Percentiles rank a stretch among this genome's conserved stretches.
These are phyloP conservation scores for Thalassiosira livingstoniorum DNA, from an alignment of 352 stramenopile genomes.

Conservation along the genomic window DNA sequence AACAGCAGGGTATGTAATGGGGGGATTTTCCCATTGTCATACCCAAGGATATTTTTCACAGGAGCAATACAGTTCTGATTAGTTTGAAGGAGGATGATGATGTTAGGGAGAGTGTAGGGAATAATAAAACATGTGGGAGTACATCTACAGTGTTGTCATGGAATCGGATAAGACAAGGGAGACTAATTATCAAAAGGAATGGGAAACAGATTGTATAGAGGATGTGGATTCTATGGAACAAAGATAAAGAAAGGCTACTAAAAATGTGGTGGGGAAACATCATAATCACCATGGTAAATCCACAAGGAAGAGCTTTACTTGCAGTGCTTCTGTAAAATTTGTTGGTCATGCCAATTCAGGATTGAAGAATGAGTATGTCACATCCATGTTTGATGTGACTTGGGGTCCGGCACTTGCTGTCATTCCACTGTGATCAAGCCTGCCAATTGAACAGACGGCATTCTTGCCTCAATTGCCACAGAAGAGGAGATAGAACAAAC, in stretches of 20 bases:
- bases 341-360: conserved; percentile 82
- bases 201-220: conserved; percentile 86
- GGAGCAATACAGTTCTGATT: conserved; percentile 94
- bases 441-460: conserved; percentile 77
- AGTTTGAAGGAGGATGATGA: conserved; percentile 96
- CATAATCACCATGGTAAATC: conserved; percentile 43
- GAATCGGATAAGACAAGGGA: conserved; percentile 80
- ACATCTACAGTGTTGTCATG: conserved; percentile 57
- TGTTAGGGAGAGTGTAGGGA: conserved; percentile 73
- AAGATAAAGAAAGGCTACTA: conserved; percentile 62
- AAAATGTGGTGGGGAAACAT: conserved; percentile 15
- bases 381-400: conserved; percentile 97
- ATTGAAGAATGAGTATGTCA: conserved; percentile 86
- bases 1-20: conserved; percentile 97
- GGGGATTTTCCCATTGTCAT: conserved; percentile 94
- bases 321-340: conserved; percentile 56
- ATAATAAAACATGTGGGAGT: conserved; percentile 19
- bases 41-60: conserved; percentile 93
- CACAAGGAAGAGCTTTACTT: conserved; percentile 39
- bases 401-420: conserved; percentile 96
- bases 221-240: conserved; percentile 80
- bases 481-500: conserved; percentile 80
- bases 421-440: conserved; percentile 96
- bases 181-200: conserved; percentile 87
- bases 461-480: conserved; percentile 75